Base-by-base conservation (phyloP, 1,284 basidiomycete genomes). In the Schizophyllum amplum region DNA sequence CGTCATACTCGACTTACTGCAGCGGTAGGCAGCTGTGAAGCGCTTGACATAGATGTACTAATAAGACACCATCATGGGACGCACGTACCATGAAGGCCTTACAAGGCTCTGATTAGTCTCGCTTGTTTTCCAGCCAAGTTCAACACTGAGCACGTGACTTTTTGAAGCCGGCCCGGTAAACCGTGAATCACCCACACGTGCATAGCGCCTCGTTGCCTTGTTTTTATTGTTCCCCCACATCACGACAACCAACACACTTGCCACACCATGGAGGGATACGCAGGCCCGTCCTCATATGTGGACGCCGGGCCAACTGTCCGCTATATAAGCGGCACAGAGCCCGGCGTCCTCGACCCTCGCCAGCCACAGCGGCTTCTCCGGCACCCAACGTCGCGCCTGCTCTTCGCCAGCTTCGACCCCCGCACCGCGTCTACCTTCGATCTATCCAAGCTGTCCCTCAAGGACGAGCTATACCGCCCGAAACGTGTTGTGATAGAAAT, bases 321-420 rank as follows among this genome's bases (percentile, higher is more conserved):
- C 15, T 60, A 61, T 22, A 63, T 73, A 20, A 67, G 65, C 53
- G 75, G 76, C 52, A 59, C 74, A 13, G 66, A 65, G 11, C 83
- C 84, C 22, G 87, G 86, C 17, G 60, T 78, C 4, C 73, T 87
- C 24, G 87, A 90, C 68, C 68, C 74, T 24, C 73, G 79, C 0
- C 87, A 90, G 66, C 70, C 72, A 3, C 65, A 69, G 17, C 82
- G 87, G 52, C 68, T 90, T 15, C 72, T 87, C 22, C 80, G 82
- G 54, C 69, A 72, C 47, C 74, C 78, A 0, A 74, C 73, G 24
- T 80, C 84, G 3, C 79, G 61, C 24, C 71, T 90, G 20, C 76
- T 73, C 1, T 90, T 90, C 63, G 84, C 87, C 7, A 77, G 77
- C 6, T 89, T 86, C 59, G 80, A 90, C 65, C 84, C 87, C 2